Evolutionary conservation across 1,284 basidiomycete species (phyloP), one percentile per base, ranked within the genome.

Genomic region (Gymnopus androsaceus): DNA sequence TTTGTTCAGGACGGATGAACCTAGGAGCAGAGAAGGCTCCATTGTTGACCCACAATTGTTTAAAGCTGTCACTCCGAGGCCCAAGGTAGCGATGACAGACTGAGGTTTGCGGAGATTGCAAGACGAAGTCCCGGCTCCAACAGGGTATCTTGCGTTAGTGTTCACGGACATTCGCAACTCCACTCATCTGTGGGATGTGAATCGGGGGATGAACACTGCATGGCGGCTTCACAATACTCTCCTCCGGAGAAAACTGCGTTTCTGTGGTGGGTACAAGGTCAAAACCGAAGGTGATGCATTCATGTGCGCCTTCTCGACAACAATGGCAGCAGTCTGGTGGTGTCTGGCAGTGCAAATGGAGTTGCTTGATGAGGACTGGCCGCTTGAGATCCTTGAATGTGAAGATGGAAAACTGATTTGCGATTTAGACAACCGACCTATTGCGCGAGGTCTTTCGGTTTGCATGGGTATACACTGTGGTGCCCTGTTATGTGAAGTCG

Each of bases 231-330:
- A 99, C 75, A 97, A 98, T 70, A 83, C 79, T 58, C 78, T 98
- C 14, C 80, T 99, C 57, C 87, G 96, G 21, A 83, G 95, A 9
- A 89, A 93, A 63, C 75, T 99, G 41, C 85, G 96, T 30, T 81
- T 92, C 51, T 96, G 95, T 66, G 95, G 95, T 40, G 97, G 97
- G 0, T 99, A 98, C 72, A 95, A 99, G 74, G 96, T 98, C 66
- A 99, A 99, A 75, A 99, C 97, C 19, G 97, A 99, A 88, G 97
- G 97, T 34, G 97, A 99, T 67, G 89, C 96, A 0, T 99, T 99
- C 78, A 97, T 99, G 92, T 95, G 96, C 47, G 95, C 95, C 15
- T 99, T 99, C 81, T 90, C 92, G 8, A 92, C 87, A 4, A 86
- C 95, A 7, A 81, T 93, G 3, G 83, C 92, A 0, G 97, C 94